These are phyloP conservation scores for Patellaria atrata DNA, from an alignment of 495 filamentous ascomycete genomes.

Conservation along the genomic window DNA sequence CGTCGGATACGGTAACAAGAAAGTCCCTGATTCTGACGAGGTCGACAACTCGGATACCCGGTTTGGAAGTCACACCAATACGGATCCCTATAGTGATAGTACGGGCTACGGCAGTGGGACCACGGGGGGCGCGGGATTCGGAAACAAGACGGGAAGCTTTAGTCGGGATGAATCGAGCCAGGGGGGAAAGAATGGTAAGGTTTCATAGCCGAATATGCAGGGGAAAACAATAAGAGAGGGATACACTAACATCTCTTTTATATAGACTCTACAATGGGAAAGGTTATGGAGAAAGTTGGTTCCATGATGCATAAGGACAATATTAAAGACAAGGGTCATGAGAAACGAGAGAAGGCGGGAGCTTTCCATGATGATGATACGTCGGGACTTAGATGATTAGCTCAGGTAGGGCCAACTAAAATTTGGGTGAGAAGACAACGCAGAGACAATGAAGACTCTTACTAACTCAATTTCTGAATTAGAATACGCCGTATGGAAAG, in stretches of 20 bases:
- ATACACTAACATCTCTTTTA: too few relatives aligned
- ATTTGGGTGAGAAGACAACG: too few relatives aligned
- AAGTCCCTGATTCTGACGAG: conserved; percentile 1
- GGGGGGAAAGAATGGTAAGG: conserved; percentile 9
- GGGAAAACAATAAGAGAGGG: too few relatives aligned
- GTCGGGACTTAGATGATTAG: too few relatives aligned
- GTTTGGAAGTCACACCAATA: conserved; percentile 13
- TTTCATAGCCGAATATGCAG: neutral
- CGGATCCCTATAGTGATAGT: conserved; percentile 9
- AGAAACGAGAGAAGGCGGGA: conserved; percentile 28
- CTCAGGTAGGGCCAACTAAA: too few relatives aligned
- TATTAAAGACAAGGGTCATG: conserved; percentile 23
- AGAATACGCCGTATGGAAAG: too few relatives aligned
- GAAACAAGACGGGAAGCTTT: conserved; percentile 25
- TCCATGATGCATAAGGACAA: conserved; percentile 25
- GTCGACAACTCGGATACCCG: conserved; percentile 11
- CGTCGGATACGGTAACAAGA: conserved; percentile 20
- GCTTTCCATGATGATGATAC: conserved; percentile 4
- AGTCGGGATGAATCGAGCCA: conserved; percentile 5
- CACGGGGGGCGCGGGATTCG: conserved; percentile 23
- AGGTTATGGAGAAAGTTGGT: conserved; percentile 34
- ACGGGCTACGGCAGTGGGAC: conserved; percentile 20
- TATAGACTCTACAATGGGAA: conserved; percentile 29
- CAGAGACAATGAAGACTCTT: too few relatives aligned
- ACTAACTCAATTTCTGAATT: too few relatives aligned